phyloP scores from a whole-genome alignment of 2,329 filamentous ascomycete species.

The Ceratocystis harringtonii region DNA sequence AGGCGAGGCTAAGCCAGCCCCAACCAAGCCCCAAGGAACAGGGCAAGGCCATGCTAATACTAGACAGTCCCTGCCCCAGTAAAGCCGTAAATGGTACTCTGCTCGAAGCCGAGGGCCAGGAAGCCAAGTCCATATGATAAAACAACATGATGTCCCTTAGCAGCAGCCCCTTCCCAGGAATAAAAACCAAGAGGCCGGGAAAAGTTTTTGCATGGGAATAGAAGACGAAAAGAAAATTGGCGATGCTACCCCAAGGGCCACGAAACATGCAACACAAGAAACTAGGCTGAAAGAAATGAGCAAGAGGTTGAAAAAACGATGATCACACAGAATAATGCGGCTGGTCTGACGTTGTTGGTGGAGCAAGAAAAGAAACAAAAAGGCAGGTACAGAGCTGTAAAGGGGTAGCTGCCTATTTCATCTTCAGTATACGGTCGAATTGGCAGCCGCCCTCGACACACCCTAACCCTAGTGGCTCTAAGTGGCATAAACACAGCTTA shows the following conservation, averaged over 20 bases:
- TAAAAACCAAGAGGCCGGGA: conserved; percentile 2
- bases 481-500: not conserved
- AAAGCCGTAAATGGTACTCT: not conserved
- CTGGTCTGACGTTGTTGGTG: not conserved
- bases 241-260: not conserved
- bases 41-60: not conserved
- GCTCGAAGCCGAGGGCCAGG: not conserved
- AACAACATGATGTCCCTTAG: not conserved
- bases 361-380: not conserved
- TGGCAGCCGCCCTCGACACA: not conserved
- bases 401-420: not conserved
- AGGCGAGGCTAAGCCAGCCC: not conserved
- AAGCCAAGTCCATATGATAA: not conserved
- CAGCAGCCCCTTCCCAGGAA: not conserved
- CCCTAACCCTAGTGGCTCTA: not conserved
- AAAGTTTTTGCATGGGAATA: not conserved
- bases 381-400: not conserved
- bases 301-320: not conserved
- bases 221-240: not conserved
- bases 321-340: not conserved
- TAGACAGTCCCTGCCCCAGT: not conserved
- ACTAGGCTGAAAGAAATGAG: not conserved
- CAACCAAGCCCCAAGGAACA: not conserved
- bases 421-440: not conserved
- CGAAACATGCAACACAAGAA: not conserved